phyloP scores from a whole-genome alignment of 176 grass and related monocot genomes.

The Phragmites australis region DNA sequence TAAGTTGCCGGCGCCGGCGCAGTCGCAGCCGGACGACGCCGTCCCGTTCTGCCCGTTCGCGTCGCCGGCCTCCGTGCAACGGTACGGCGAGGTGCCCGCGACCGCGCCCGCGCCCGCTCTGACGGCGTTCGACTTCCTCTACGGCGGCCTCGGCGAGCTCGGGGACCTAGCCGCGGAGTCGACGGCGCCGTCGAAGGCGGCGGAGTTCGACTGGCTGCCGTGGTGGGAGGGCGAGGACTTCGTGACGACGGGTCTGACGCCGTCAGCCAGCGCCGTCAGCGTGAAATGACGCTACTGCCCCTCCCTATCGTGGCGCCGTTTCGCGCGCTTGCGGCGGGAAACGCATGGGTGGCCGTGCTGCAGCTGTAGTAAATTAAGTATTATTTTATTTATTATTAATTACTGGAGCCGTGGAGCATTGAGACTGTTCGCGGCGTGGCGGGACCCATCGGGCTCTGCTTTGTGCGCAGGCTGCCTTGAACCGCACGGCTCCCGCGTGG shows the following conservation, averaged over 20 bases:
- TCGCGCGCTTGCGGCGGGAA: constrained; percentile 33
- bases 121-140: constrained; percentile 50
- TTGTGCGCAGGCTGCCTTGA: constrained; percentile 35
- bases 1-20: not conserved
- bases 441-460: constrained; percentile 4
- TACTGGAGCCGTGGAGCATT: not conserved
- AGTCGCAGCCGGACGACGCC: not conserved
- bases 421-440: not conserved
- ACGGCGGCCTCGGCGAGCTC: constrained; percentile 35
- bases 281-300: constrained; percentile 33
- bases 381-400: constrained; percentile 31
- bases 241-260: constrained; percentile 34
- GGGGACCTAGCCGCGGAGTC: not conserved
- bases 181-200: constrained; percentile 4
- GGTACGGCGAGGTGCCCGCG: constrained; percentile 3
- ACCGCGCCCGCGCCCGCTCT: not conserved
- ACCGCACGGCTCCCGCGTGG: constrained; percentile 43
- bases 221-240: constrained; percentile 52
- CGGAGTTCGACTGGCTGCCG: constrained; percentile 55
- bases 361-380: not conserved
- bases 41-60: constrained; percentile 36
- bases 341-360: not conserved
- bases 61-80: constrained; percentile 53
- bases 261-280: constrained; percentile 41
- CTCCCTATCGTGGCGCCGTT: not conserved